phyloP scores from a whole-genome alignment of 2,329 filamentous ascomycete genomes.

The Penicillium palitans region DNA sequence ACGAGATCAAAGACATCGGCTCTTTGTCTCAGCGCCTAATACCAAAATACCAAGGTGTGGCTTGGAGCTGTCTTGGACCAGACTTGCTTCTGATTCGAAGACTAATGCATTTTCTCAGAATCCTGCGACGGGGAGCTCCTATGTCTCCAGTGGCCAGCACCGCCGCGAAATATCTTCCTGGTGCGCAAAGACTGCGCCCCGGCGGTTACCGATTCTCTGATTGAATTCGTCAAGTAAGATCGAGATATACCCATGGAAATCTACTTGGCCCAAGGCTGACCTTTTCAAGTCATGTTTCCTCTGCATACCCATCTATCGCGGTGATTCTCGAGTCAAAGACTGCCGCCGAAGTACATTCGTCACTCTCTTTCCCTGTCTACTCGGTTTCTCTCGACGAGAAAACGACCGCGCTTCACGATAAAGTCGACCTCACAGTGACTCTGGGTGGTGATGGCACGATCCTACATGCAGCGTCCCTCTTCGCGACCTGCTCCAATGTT shows the following conservation, averaged over 20 bases:
- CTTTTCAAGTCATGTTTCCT: constrained; percentile 68
- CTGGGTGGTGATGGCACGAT: constrained; percentile 94
- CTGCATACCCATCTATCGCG: constrained; percentile 76
- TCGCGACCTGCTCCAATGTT: constrained; percentile 76
- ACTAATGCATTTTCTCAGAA: constrained; percentile 43
- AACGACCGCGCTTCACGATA: constrained; percentile 63
- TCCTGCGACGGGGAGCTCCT: constrained; percentile 61
- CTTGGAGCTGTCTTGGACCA: constrained; percentile 8
- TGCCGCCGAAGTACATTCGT: constrained; percentile 68
- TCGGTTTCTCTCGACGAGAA: constrained; percentile 39
- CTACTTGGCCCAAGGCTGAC: neutral
- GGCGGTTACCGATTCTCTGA: constrained; percentile 55
- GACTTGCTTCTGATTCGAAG: neutral
- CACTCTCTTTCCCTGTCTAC: constrained; percentile 73
- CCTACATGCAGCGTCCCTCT: constrained; percentile 79
- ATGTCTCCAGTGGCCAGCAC: constrained; percentile 66
- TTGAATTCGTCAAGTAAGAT: constrained; percentile 56
- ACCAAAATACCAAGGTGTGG: constrained; percentile 65
- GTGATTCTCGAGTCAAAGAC: constrained; percentile 79
- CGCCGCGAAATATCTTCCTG: constrained; percentile 67
- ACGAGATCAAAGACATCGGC: constrained; percentile 48
- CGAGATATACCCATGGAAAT: neutral
- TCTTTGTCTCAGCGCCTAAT: constrained; percentile 53
- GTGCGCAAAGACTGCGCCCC: constrained; percentile 65
- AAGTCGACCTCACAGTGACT: constrained; percentile 85